Percentiles rank a stretch among this genome's conserved stretches.
phyloP scores from a whole-genome alignment of 1,139 yeast species.

The Blastobotrys serpentis region DNA sequence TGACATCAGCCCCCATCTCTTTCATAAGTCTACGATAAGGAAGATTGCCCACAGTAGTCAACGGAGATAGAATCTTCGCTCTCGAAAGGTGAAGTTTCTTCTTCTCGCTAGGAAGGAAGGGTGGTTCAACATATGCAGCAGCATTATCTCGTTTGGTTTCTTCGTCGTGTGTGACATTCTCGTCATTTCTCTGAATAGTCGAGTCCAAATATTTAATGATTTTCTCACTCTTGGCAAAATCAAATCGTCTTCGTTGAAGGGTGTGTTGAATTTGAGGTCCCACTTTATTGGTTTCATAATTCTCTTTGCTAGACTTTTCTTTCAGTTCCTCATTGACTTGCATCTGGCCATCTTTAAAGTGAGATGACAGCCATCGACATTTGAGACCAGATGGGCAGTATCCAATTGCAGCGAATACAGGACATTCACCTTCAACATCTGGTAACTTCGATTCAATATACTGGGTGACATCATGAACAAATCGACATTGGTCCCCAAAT shows the following conservation, averaged over 20 bases:
- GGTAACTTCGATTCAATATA: conserved; percentile 65
- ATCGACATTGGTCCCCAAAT: conserved; percentile 75
- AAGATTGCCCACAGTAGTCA: conserved; percentile 95
- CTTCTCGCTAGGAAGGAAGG: conserved; percentile 81
- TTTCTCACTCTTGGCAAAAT: conserved; percentile 54
- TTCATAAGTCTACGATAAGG: conserved; percentile 95
- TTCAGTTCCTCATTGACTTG: conserved; percentile 45
- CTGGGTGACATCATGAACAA: conserved; percentile 66
- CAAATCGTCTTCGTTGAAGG: conserved; percentile 63
- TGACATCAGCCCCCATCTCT: conserved; percentile 85
- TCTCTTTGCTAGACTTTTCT: conserved; percentile 40
- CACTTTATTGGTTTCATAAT: conserved; percentile 68
- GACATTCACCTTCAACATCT: conserved; percentile 77
- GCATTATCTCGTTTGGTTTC: conserved; percentile 39
- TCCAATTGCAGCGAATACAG: conserved; percentile 78
- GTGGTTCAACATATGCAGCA: conserved; percentile 69
- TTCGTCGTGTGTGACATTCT: conserved; percentile 34
- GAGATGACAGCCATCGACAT: conserved; percentile 89
- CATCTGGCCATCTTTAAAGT: conserved; percentile 52
- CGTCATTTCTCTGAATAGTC: conserved; percentile 38
- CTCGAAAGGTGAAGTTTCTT: conserved; percentile 61
- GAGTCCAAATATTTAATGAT: conserved; percentile 56
- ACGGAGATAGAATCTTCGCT: conserved; percentile 89
- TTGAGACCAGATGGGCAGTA: conserved; percentile 89
- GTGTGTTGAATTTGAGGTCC: conserved; percentile 50